Conservation (phyloP, 2,329 filamentous ascomycete species). For the Botrytis cinerea region DNA sequence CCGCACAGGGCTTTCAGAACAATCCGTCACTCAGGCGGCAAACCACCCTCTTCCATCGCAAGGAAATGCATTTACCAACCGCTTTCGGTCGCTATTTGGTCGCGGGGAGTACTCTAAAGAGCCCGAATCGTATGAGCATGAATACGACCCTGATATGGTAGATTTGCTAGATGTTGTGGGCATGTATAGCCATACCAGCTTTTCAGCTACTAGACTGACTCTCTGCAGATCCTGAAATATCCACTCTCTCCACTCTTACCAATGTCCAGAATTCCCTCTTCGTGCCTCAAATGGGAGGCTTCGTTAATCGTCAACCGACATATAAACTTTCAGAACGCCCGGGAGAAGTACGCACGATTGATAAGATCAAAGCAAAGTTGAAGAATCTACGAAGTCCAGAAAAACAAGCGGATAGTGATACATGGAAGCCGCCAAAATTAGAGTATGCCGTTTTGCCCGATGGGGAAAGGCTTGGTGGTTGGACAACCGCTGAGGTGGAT, state of each 20-base stretch:
- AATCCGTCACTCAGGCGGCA: neutral
- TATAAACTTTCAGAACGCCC: slow-evolving; percentile 31
- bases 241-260: slow-evolving; percentile 78
- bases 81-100: slow-evolving; percentile 30
- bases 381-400: slow-evolving; percentile 27
- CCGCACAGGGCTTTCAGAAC: neutral
- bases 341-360: slow-evolving; percentile 30
- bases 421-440: slow-evolving; percentile 31
- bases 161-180: slow-evolving; percentile 70
- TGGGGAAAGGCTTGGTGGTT: slow-evolving; percentile 70
- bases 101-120: slow-evolving; percentile 20
- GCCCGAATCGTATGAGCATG: slow-evolving; percentile 35
- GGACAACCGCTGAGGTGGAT: slow-evolving; percentile 70
- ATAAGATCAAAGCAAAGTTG: slow-evolving; percentile 33
- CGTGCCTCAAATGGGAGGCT: slow-evolving; percentile 72
- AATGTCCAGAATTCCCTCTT: slow-evolving; percentile 91
- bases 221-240: slow-evolving; percentile 73
- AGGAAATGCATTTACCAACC: slow-evolving; percentile 26
- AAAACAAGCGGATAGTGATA: slow-evolving; percentile 25
- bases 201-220: slow-evolving; percentile 33
- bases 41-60: slow-evolving; percentile 17
- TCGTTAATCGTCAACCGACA: slow-evolving; percentile 64
- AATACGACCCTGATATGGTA: slow-evolving; percentile 64
- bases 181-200: slow-evolving; percentile 43
- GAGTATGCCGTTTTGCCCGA: slow-evolving; percentile 75